phyloP scores from a whole-genome alignment of 2,329 filamentous ascomycete species.

The Moelleriella libera region DNA sequence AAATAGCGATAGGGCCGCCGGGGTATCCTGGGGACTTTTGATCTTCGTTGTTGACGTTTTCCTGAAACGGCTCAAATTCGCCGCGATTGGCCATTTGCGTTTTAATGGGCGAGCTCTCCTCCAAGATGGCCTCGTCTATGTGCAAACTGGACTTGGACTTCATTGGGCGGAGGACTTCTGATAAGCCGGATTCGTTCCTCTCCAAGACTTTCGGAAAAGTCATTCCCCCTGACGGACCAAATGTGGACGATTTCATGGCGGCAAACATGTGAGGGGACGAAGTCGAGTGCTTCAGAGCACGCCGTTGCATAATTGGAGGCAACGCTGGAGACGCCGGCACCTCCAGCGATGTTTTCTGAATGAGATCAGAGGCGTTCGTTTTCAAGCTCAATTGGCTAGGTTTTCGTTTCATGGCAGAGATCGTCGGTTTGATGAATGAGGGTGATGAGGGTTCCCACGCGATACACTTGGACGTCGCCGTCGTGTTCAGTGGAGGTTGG shows the following conservation, averaged over 20 bases:
- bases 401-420: constrained; percentile 57
- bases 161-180: constrained; percentile 39
- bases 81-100: constrained; percentile 47
- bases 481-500: constrained; percentile 42
- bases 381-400: constrained; percentile 68
- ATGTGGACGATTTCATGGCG: constrained; percentile 41
- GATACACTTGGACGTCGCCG: constrained; percentile 31
- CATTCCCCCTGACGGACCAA: constrained; percentile 50
- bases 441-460: constrained; percentile 57
- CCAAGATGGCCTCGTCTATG: constrained; percentile 30
- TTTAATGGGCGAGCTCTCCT: constrained; percentile 44
- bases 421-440: constrained; percentile 67
- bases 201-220: constrained; percentile 46
- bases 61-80: constrained; percentile 41
- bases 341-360: constrained; percentile 32
- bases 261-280: constrained; percentile 55
- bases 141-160: constrained; percentile 22
- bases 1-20: constrained; percentile 69
- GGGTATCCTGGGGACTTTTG: constrained; percentile 74
- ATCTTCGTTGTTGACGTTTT: constrained; percentile 61
- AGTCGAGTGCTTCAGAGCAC: constrained; percentile 51
- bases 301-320: constrained; percentile 44
- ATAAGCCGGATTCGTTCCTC: constrained; percentile 46
- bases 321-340: constrained; percentile 40
- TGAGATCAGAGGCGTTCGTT: constrained; percentile 48